These are phyloP conservation scores for Acanthochlamys bracteata DNA, from an alignment of 106 monocot species.

Conservation along the genomic window DNA sequence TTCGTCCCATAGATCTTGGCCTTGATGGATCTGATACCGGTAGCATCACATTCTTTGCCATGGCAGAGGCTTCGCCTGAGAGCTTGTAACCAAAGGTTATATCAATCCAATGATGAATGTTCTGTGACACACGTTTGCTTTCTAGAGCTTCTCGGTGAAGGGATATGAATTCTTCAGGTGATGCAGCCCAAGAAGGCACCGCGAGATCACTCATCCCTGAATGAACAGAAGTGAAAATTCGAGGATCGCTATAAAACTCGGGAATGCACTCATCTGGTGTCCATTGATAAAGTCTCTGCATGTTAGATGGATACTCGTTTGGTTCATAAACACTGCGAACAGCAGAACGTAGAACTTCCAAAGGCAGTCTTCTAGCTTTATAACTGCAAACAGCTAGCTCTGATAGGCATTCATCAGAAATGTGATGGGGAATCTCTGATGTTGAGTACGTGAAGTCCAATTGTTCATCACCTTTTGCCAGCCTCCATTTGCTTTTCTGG, in stretches of 20 bases:
- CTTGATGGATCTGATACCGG: slow-evolving; percentile 50
- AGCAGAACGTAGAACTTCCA: slow-evolving; percentile 68
- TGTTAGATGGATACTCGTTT: slow-evolving; percentile 95
- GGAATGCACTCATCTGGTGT: slow-evolving; percentile 99
- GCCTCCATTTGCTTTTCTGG: slow-evolving; percentile 88
- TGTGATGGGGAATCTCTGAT: slow-evolving; percentile 95
- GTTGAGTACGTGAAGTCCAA: slow-evolving; percentile 92
- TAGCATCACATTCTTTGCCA: slow-evolving; percentile 92
- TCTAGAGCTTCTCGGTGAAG: slow-evolving; percentile 83
- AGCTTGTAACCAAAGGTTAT: slow-evolving; percentile 97
- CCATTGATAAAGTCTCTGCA: slow-evolving; percentile 99
- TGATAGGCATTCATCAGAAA: slow-evolving; percentile 97
- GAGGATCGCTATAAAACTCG: slow-evolving; percentile 91
- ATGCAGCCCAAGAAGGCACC: slow-evolving; percentile 73
- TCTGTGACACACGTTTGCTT: slow-evolving; percentile 68
- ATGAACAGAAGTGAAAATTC: slow-evolving; percentile 70
- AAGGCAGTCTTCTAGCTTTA: slow-evolving; percentile 89
- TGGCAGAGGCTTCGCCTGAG: slow-evolving; percentile 66
- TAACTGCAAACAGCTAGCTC: slow-evolving; percentile 98
- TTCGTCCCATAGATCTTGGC: slow-evolving; percentile 67
- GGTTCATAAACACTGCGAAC: slow-evolving; percentile 97
- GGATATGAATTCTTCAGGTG: slow-evolving; percentile 80
- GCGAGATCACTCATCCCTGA: slow-evolving; percentile 88
- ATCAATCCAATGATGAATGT: slow-evolving; percentile 97
- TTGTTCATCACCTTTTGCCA: slow-evolving; percentile 98